Conservation (phyloP, 306 rosid genomes). For the Chamaecrista fasciculata region DNA sequence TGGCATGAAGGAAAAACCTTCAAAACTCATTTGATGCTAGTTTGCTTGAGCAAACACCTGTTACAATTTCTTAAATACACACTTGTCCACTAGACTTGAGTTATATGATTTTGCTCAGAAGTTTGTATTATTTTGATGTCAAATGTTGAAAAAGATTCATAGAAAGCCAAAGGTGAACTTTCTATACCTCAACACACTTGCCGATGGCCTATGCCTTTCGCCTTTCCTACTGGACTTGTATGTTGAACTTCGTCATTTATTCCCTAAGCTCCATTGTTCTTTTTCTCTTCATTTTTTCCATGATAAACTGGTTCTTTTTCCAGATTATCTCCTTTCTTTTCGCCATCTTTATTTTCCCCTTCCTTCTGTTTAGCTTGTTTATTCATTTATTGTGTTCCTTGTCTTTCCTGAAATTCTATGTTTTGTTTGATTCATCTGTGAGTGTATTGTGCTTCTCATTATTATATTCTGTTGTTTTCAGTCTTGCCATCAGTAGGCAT, state of each 20-base stretch:
- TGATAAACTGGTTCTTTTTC: not conserved
- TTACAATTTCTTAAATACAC: constrained; percentile 6
- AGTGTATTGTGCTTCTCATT: constrained; percentile 29
- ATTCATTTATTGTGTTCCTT: not conserved
- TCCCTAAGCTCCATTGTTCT: constrained; percentile 5
- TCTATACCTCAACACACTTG: no score
- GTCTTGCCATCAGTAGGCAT: constrained; percentile 94
- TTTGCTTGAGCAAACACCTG: not conserved
- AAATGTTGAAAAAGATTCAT: constrained; percentile 10
- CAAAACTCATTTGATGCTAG: not conserved
- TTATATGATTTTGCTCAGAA: constrained; percentile 5
- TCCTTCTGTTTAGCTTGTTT: not conserved
- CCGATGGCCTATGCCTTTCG: no score
- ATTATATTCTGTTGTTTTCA: constrained; percentile 42
- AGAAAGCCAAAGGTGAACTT: no score
- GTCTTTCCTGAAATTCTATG: not conserved
- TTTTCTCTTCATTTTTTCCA: constrained; percentile 11
- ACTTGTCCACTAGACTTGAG: not conserved
- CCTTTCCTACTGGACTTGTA: no score
- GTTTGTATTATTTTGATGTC: not conserved
- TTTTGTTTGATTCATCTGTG: constrained; percentile 18
- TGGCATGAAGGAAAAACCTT: not conserved
- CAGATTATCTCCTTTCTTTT: not conserved
- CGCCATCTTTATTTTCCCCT: not conserved
- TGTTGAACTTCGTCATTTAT: not conserved